Conservation (phyloP, 441 rosid genomes). For the Capsella rubella region DNA sequence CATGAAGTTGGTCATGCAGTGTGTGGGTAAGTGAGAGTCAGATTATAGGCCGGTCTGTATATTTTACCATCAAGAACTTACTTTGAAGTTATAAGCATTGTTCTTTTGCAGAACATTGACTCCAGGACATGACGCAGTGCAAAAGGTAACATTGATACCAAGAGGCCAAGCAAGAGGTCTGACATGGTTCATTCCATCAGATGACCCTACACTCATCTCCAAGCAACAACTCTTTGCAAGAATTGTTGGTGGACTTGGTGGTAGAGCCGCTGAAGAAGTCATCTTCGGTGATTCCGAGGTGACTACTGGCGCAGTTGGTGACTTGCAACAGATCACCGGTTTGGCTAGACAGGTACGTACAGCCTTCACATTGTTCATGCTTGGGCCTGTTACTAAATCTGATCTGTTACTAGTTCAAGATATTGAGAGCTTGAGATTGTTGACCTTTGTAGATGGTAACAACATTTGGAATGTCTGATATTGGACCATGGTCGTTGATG, state of each 20-base stretch:
- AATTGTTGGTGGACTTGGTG: slow-evolving; percentile 89
- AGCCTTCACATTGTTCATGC: background rate
- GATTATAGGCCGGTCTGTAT: background rate
- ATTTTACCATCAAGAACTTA: background rate
- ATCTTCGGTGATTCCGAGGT: slow-evolving; percentile 90
- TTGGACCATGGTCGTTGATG: slow-evolving; percentile 97
- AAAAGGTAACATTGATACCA: slow-evolving; percentile 92
- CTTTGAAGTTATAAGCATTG: slow-evolving; percentile 14
- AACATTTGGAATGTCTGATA: slow-evolving; percentile 97
- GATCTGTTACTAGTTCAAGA: background rate
- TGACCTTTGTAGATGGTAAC: slow-evolving; percentile 77
- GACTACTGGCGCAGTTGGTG: slow-evolving; percentile 81
- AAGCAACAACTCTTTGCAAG: slow-evolving; percentile 91
- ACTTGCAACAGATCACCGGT: slow-evolving; percentile 75
- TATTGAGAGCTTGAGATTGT: slow-evolving; percentile 13
- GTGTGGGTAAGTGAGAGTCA: slow-evolving; percentile 40
- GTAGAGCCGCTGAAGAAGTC: slow-evolving; percentile 91
- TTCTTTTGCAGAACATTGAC: slow-evolving; percentile 74
- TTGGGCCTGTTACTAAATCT: background rate
- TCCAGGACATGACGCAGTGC: slow-evolving; percentile 87
- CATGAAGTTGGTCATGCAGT: slow-evolving; percentile 97
- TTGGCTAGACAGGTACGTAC: slow-evolving; percentile 58
- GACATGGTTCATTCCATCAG: slow-evolving; percentile 82
- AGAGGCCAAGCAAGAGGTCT: slow-evolving; percentile 88
- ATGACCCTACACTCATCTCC: slow-evolving; percentile 69